phyloP scores from a whole-genome alignment of 2,329 filamentous ascomycete species.

The Fusarium keratoplasticum region DNA sequence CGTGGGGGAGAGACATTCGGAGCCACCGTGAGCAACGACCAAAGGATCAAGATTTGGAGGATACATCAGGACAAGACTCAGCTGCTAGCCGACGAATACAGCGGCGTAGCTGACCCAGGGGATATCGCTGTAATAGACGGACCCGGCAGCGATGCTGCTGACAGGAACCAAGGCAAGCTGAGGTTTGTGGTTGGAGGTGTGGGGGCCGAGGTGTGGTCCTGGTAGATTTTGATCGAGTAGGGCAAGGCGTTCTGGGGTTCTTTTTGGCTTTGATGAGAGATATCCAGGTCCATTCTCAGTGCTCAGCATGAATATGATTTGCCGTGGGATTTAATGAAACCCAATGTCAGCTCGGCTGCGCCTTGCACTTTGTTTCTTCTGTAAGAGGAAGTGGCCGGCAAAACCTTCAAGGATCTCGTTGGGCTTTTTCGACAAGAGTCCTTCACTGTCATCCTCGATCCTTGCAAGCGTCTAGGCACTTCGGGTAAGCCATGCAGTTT shows the following conservation, averaged over 20 bases:
- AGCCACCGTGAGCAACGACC: conserved; percentile 69
- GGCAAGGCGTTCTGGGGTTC: neutral
- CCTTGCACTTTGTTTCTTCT: conserved; percentile 1
- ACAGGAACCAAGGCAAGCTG: neutral
- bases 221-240: conserved; percentile 11
- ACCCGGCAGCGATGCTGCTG: neutral
- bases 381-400: conserved; percentile 3
- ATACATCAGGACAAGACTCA: conserved; percentile 49
- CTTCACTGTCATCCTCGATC: neutral
- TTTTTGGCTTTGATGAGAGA: conserved; percentile 8
- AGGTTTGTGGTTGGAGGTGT: conserved; percentile 40
- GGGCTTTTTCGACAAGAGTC: neutral
- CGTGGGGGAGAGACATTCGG: conserved; percentile 42
- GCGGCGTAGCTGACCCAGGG: conserved; percentile 70
- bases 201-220: conserved; percentile 40
- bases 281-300: neutral
- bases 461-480: conserved; percentile 4
- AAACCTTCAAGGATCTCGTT: neutral
- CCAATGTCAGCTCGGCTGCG: neutral
- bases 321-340: neutral
- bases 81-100: conserved; percentile 64
- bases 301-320: neutral
- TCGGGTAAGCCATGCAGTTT: conserved; percentile 4
- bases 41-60: conserved; percentile 68
- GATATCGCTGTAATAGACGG: conserved; percentile 44